Conservation (phyloP, 2,329 filamentous ascomycete genomes). For the Exophiala viscosa region DNA sequence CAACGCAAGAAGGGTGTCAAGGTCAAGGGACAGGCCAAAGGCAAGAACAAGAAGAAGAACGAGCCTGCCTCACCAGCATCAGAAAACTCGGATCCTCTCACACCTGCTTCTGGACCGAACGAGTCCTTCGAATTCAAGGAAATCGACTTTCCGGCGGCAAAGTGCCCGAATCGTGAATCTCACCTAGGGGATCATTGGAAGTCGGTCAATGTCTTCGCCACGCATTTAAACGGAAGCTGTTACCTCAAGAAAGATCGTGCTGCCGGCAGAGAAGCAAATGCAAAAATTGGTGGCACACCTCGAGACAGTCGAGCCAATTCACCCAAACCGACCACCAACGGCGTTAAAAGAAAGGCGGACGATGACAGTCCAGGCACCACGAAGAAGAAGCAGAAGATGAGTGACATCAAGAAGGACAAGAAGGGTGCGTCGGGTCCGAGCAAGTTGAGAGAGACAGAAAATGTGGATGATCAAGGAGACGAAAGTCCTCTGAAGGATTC, state of each 20-base stretch:
- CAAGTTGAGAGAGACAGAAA: constrained; percentile 26
- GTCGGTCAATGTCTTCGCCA: constrained; percentile 30
- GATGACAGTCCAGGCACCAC: constrained; percentile 20
- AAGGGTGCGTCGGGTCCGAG: constrained; percentile 22
- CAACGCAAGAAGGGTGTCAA: constrained; percentile 30
- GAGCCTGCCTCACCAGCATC: constrained; percentile 34
- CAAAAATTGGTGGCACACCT: constrained; percentile 28
- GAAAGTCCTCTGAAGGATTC: constrained; percentile 24
- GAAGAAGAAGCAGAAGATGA: constrained; percentile 27
- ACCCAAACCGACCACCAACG: constrained; percentile 25
- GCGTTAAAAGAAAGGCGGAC: constrained; percentile 27
- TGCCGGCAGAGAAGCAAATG: constrained; percentile 28
- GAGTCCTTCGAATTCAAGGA: constrained; percentile 30
- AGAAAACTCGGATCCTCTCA: constrained; percentile 31
- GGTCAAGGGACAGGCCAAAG: constrained; percentile 27
- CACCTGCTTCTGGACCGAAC: constrained; percentile 25
- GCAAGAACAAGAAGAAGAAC: constrained; percentile 48
- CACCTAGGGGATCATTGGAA: constrained; percentile 30
- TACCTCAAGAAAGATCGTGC: constrained; percentile 28
- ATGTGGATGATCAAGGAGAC: constrained; percentile 16
- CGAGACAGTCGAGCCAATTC: constrained; percentile 28
- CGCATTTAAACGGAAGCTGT: constrained; percentile 28
- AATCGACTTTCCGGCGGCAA: constrained; percentile 28
- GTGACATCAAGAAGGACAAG: constrained; percentile 22
- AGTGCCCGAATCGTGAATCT: constrained; percentile 29